A percentile compares a stretch with the other conserved stretches of the same genome.
phyloP scores from a whole-genome alignment of 352 stramenopile genomes.

The Pythium grandisporangium region DNA sequence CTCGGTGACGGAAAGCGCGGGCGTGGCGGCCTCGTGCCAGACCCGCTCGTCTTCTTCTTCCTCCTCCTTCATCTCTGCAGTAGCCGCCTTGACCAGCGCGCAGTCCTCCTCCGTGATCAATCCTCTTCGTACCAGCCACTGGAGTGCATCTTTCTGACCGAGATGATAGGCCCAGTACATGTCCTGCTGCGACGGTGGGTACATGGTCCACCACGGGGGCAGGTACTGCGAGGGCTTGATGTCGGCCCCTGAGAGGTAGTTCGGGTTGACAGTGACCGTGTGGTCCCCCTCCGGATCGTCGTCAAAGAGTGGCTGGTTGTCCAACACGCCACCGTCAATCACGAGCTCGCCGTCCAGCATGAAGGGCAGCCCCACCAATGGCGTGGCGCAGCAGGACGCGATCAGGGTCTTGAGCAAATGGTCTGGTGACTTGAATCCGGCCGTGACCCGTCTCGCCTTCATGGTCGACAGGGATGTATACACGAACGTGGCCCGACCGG shows the following conservation, averaged over 20 bases:
- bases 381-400: slow-evolving; percentile 19
- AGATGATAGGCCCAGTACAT: slow-evolving; percentile 22
- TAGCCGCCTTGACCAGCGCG: no score
- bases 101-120: no score
- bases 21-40: neutral
- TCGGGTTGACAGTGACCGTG: slow-evolving; percentile 17
- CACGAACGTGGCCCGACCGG: slow-evolving; percentile 8
- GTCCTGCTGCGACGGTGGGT: slow-evolving; percentile 14
- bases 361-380: slow-evolving; percentile 16
- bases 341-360: slow-evolving; percentile 19
- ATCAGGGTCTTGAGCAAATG: slow-evolving; percentile 14
- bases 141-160: slow-evolving; percentile 9
- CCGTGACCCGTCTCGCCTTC: slow-evolving; percentile 10
- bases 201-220: slow-evolving; percentile 23
- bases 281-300: slow-evolving; percentile 1
- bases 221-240: slow-evolving; percentile 29
- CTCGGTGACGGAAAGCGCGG: neutral
- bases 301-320: slow-evolving; percentile 15
- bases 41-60: neutral
- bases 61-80: no score
- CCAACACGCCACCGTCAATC: slow-evolving; percentile 21
- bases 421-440: slow-evolving; percentile 13
- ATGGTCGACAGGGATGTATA: slow-evolving; percentile 19
- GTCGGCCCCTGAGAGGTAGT: slow-evolving; percentile 20
- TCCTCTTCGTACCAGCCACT: slow-evolving; percentile 6